Base-by-base conservation (phyloP, 2,329 filamentous ascomycete species). In the Albophoma yamanashiensis region DNA sequence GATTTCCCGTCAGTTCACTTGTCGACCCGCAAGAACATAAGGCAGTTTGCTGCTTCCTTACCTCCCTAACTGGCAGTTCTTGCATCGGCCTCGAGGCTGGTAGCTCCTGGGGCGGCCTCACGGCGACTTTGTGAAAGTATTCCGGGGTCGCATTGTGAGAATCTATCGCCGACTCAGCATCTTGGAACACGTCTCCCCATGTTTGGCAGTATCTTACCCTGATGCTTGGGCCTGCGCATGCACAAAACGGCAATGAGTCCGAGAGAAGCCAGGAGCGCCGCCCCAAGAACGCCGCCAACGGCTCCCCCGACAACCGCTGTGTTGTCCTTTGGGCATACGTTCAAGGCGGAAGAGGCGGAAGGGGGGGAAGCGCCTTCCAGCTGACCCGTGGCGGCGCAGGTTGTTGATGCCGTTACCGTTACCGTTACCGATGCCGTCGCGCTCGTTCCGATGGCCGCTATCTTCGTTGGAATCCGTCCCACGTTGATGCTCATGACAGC, bases 281-380 rank as follows among this genome's bases (percentile, higher is more conserved):
- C 63, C 12, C 65, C 65, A 4, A 68, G 59, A 3, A 59, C 62
- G 22, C 64, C 64, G 12, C 66, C 64, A 2, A 67, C 63, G 1
- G 64, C 64, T 4, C 64, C 65, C 11, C 64, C 65, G 25, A 68
- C 64, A 8, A 65, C 60, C 1, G 63, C 64, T 14, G 64, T 60
- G 14, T 64, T 67, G 55, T 67, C 61, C 40, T 62, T 62, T 0
- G 66, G 65, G 25, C 66, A 68, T 20, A 43, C 36, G 34, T 47
- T 36, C 45, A 20, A 22, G 6, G 50, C 4, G 20, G 50, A n/a
- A n/a, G n/a, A n/a, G n/a, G n/a, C n/a, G n/a, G n/a, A n/a, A n/a
- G n/a, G n/a, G n/a, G n/a, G n/a, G n/a, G n/a, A 25, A 4, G 7
- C 40, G 40, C 56, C 14, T 27, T 27, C 55, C 1, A 14, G 8